phyloP scores from a whole-genome alignment of 768 basidiomycete genomes.

The Boletus tomentosulus region DNA sequence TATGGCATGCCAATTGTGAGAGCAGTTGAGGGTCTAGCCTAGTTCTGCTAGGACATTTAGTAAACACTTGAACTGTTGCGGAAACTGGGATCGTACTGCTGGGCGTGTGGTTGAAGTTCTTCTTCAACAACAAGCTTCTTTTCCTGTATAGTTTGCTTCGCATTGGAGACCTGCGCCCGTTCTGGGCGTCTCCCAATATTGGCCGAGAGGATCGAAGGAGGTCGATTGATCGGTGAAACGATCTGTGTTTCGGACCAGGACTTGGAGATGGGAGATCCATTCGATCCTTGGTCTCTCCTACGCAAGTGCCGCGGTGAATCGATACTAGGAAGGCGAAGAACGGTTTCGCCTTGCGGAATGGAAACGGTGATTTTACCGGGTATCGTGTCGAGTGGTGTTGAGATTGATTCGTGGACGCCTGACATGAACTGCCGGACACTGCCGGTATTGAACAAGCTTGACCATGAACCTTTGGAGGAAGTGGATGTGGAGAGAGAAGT shows the following conservation, averaged over 20 bases:
- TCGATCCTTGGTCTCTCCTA: conserved; percentile 25
- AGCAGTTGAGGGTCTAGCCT: conserved; percentile 29
- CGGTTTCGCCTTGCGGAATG: conserved; percentile 19
- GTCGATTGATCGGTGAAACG: conserved; percentile 18
- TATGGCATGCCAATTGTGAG: conserved; percentile 47
- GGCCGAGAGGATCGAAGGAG: conserved; percentile 42
- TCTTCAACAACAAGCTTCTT: conserved; percentile 37
- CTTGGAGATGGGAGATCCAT: conserved; percentile 39
- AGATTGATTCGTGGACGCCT: conserved; percentile 51
- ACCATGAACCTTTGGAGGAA: conserved; percentile 78
- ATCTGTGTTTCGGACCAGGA: conserved; percentile 54
- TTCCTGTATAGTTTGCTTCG: conserved; percentile 29
- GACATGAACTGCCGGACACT: conserved; percentile 66
- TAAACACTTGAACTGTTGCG: neutral
- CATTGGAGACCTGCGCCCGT: conserved; percentile 39
- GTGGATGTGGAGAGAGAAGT: conserved; percentile 48
- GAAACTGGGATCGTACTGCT: conserved; percentile 7
- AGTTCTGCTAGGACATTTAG: conserved; percentile 4
- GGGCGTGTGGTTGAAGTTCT: conserved; percentile 10
- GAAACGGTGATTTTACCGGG: conserved; percentile 23
- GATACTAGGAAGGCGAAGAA: conserved; percentile 19
- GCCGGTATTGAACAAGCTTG: conserved; percentile 67
- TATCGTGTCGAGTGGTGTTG: conserved; percentile 33
- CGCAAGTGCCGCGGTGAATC: conserved; percentile 29
- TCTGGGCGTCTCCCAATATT: conserved; percentile 38